Conservation (phyloP, 2,329 filamentous ascomycete species). For the Ophiostoma populinum region DNA sequence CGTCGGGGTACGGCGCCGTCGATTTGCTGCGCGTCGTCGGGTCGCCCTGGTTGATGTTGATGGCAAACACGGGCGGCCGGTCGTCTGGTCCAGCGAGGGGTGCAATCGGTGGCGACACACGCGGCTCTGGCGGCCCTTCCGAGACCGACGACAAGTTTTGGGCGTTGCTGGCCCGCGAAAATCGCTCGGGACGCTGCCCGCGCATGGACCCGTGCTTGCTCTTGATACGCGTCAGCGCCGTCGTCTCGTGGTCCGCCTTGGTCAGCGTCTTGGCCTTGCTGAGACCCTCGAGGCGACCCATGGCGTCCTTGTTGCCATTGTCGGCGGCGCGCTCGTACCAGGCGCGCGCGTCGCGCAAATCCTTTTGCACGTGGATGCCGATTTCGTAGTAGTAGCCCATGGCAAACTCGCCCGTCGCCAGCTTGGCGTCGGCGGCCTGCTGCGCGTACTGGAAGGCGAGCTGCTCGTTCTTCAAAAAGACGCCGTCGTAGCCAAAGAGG, state of each 20-base stretch:
- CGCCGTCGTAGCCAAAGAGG: slow-evolving; percentile 78
- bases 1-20: slow-evolving; percentile 52
- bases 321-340: slow-evolving; percentile 88
- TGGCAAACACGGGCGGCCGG: slow-evolving; percentile 31
- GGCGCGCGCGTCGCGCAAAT: slow-evolving; percentile 60
- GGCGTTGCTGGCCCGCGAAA: slow-evolving; percentile 22
- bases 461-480: slow-evolving; percentile 92
- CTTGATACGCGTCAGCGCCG: slow-evolving; percentile 77
- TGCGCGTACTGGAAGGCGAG: slow-evolving; percentile 83
- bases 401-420: slow-evolving; percentile 87
- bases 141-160: slow-evolving; percentile 15
- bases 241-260: slow-evolving; percentile 81
- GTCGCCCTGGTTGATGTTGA: slow-evolving; percentile 26
- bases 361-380: slow-evolving; percentile 76
- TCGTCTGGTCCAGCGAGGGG: too few species aligned
- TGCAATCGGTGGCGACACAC: slow-evolving; percentile 16
- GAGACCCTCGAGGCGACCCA: slow-evolving; percentile 66
- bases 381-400: slow-evolving; percentile 97
- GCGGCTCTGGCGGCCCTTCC: not conserved
- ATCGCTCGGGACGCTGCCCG: slow-evolving; percentile 42
- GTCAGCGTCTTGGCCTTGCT: slow-evolving; percentile 69
- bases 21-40: slow-evolving; percentile 30
- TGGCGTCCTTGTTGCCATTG: slow-evolving; percentile 82
- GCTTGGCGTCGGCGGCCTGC: slow-evolving; percentile 62
- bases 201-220: slow-evolving; percentile 56